Percentiles rank a stretch among this genome's conserved stretches.
Evolutionary conservation across 108 stramenopile genomes (phyloP).

Genomic region (Fistulifera pelliculosa): DNA sequence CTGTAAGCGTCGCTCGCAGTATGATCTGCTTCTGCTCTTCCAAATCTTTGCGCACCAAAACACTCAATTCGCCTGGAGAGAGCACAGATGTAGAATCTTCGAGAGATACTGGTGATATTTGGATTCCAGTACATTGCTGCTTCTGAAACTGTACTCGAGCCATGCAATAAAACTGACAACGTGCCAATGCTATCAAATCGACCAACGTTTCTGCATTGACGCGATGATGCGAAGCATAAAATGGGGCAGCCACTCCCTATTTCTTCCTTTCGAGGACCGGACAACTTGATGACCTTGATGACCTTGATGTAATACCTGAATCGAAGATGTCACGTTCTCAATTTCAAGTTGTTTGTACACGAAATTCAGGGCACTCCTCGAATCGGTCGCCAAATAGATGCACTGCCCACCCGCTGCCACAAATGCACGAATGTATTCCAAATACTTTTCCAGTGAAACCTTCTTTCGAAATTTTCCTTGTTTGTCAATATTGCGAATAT

Average conservation of each 20-base stretch:
- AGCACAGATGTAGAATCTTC: slow-evolving; percentile 21
- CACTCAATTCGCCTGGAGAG: slow-evolving; percentile 8
- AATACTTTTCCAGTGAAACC: slow-evolving; percentile 18
- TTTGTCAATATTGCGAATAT: slow-evolving; percentile 39
- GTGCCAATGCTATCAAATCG: slow-evolving; percentile 35
- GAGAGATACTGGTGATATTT: slow-evolving; percentile 21
- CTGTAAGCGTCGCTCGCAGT: neutral
- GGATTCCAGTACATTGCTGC: slow-evolving; percentile 37
- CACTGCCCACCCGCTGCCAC: slow-evolving; percentile 17
- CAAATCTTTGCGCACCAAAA: slow-evolving; percentile 12
- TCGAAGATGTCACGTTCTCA: too few species aligned
- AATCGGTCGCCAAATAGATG: slow-evolving; percentile 31
- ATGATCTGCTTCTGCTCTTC: neutral
- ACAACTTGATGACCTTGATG: slow-evolving; percentile 21
- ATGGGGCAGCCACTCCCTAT: slow-evolving; percentile 27
- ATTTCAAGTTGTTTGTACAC: slow-evolving; percentile 10
- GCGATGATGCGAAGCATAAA: slow-evolving; percentile 29
- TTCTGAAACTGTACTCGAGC: slow-evolving; percentile 28
- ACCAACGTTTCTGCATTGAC: slow-evolving; percentile 36
- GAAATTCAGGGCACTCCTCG: slow-evolving; percentile 14
- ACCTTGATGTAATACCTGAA: slow-evolving; percentile 2
- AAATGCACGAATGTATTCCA: slow-evolving; percentile 23
- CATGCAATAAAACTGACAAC: slow-evolving; percentile 35
- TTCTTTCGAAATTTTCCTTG: slow-evolving; percentile 18
- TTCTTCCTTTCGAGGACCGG: slow-evolving; percentile 10